A percentile compares a stretch with the other conserved stretches of the same genome.
Conservation (phyloP, 768 basidiomycete genomes). For the Russula lepida region DNA sequence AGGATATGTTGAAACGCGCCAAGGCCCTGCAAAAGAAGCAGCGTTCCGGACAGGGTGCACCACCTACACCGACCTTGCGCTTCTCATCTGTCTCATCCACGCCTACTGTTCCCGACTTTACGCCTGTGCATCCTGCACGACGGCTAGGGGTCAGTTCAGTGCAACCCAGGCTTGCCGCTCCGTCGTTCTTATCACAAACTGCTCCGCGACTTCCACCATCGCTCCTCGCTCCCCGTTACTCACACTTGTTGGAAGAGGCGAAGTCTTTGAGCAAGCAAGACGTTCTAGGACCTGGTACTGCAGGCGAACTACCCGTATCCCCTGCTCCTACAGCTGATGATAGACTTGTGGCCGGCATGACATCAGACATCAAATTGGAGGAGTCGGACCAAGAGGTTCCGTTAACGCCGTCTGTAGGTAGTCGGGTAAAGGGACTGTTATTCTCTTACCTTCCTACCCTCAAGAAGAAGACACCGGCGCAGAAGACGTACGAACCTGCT, state of each 20-base stretch:
- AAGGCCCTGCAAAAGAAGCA: constrained; percentile 55
- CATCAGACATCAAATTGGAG: not conserved
- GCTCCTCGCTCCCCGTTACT: constrained; percentile 47
- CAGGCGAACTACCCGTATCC: not conserved
- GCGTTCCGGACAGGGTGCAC: constrained; percentile 46
- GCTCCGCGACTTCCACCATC: constrained; percentile 31
- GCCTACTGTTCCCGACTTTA: constrained; percentile 47
- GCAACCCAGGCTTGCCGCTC: constrained; percentile 20
- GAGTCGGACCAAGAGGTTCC: not conserved
- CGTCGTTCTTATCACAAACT: constrained; percentile 31
- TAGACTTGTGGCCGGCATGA: not conserved
- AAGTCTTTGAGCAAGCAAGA: constrained; percentile 28
- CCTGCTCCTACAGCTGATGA: not conserved
- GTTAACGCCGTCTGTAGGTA: constrained; percentile 35
- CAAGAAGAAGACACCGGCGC: constrained; percentile 31
- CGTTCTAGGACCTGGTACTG: not conserved
- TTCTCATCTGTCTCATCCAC: constrained; percentile 24
- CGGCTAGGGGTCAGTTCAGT: constrained; percentile 21
- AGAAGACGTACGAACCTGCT: constrained; percentile 21
- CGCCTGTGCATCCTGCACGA: constrained; percentile 31
- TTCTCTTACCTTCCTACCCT: constrained; percentile 53
- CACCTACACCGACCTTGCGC: constrained; percentile 40
- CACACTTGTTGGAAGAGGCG: constrained; percentile 50
- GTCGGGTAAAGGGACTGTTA: constrained; percentile 47
- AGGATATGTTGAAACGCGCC: constrained; percentile 42